phyloP scores from a whole-genome alignment of 2,329 filamentous ascomycete species.

The Cladobotryum mycophilum region DNA sequence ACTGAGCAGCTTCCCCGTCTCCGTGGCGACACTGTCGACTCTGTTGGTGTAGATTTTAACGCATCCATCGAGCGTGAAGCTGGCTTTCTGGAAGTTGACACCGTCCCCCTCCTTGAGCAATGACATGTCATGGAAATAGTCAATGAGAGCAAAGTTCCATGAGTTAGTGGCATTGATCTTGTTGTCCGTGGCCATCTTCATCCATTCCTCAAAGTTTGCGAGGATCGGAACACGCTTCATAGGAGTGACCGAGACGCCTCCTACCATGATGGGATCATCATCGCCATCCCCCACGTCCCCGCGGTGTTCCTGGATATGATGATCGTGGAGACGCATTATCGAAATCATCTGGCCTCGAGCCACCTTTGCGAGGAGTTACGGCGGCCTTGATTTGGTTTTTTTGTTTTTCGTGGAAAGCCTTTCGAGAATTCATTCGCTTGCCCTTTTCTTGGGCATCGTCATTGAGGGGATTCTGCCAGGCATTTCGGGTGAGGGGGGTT shows the following conservation, averaged over 20 bases:
- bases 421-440: slow-evolving; percentile 76
- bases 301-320: slow-evolving; percentile 50
- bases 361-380: slow-evolving; percentile 62
- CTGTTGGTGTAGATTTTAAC: slow-evolving; percentile 99
- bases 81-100: slow-evolving; percentile 98
- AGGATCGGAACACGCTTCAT: slow-evolving; percentile 94
- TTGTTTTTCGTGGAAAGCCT: slow-evolving; percentile 82
- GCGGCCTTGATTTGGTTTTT: slow-evolving; percentile 79
- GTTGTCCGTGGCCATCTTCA: slow-evolving; percentile 99
- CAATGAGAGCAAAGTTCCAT: slow-evolving; percentile 99
- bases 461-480: slow-evolving; percentile 74
- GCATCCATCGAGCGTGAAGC: slow-evolving; percentile 93
- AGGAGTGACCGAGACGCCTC: slow-evolving; percentile 75
- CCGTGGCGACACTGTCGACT: slow-evolving; percentile 95
- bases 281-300: slow-evolving; percentile 37
- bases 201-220: slow-evolving; percentile 99
- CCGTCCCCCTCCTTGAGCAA: slow-evolving; percentile 91
- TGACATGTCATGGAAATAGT: slow-evolving; percentile 99
- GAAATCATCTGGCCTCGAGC: slow-evolving; percentile 51
- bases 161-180: slow-evolving; percentile 98
- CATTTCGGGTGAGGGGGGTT: slow-evolving; percentile 7
- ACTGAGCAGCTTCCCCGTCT: slow-evolving; percentile 91
- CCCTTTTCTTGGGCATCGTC: slow-evolving; percentile 93
- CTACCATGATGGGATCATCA: slow-evolving; percentile 58
- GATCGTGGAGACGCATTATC: slow-evolving; percentile 52